Percentiles rank a stretch among this genome's conserved stretches.
Evolutionary conservation across 768 basidiomycete species (phyloP).

Genomic region (Leccinum truebloodii): DNA sequence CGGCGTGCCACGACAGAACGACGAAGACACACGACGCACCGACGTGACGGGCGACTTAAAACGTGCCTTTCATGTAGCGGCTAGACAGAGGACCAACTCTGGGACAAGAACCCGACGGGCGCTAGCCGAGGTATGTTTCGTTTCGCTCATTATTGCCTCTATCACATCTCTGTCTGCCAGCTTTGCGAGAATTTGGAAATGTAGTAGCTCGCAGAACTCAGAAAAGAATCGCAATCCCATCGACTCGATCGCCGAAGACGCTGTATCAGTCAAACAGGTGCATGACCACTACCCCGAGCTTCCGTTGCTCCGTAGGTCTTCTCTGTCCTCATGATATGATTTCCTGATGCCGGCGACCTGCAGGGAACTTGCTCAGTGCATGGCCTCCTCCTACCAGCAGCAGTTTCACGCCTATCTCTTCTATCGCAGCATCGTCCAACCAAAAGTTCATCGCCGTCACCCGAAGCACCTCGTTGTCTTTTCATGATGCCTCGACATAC

Average conservation of each 20-base stretch:
- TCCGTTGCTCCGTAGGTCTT: constrained; percentile 55
- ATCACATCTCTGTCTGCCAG: too few relatives aligned
- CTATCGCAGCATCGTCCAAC: background rate
- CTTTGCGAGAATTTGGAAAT: background rate
- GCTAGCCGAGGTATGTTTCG: too few relatives aligned
- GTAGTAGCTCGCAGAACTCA: constrained; percentile 38
- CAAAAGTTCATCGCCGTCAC: background rate
- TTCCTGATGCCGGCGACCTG: background rate
- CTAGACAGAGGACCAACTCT: too few relatives aligned
- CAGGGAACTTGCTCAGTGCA: background rate
- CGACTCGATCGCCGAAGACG: constrained; percentile 82
- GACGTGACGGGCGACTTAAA: too few relatives aligned
- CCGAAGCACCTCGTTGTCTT: background rate
- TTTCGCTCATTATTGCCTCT: too few relatives aligned
- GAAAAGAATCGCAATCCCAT: constrained; percentile 71
- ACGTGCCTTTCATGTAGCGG: too few relatives aligned
- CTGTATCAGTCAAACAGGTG: constrained; percentile 63
- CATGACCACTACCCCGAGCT: constrained; percentile 47
- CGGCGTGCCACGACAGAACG: too few relatives aligned
- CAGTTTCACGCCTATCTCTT: background rate
- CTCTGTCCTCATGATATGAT: background rate
- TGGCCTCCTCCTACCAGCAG: background rate
- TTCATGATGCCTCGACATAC: background rate
- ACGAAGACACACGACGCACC: too few relatives aligned
- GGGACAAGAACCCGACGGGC: too few relatives aligned